Base-by-base conservation (phyloP, 202 grass and related monocot genomes). In the Panicum hallii region DNA sequence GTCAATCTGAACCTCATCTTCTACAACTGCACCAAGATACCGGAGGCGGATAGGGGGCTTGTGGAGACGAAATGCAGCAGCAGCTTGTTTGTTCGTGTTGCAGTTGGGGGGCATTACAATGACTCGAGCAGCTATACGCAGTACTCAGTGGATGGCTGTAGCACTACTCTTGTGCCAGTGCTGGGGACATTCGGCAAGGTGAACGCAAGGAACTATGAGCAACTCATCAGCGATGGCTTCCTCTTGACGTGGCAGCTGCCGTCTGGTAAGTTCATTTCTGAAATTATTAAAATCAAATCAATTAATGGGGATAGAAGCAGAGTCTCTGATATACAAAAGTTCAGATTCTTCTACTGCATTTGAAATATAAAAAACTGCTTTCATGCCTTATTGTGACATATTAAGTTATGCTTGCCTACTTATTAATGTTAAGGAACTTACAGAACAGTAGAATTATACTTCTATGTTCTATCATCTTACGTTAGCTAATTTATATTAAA, bases 1-100 rank as follows among this genome's bases (percentile, higher is more conserved):
- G 55, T 12, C 56, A 92, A 89, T 36, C 44, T 43, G 62, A 62
- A 85, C 47, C 65, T 88, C 47, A 70, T 92, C 56, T 86, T 89
- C 78, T 83, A 86, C 53, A 67, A 79, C 11, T 92, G 90, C 78
- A 20, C 49, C 6, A 70, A 40, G 34, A 1, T 22, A 17, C 26
- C 7, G 0, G 30, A n/a, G 42, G 26, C 28, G 19, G 45, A 47
- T 4, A 28, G 15, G 13, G 71, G 26, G 0, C 74, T 78, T 38
- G 64, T 82, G 47, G 8, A 58, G 20, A 69, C 70, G 13, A 44
- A 36, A 8, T 75, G 75, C 11, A 3, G 5, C 9, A 88, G 57
- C 13, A 61, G 64, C 14, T 49, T 57, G 1, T 63, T 78, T n/a
- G 70, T 84, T 14, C 63, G 70, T 19, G 23, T 85, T 20, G 56